Conservation (phyloP, 208 protist genomes). For the Acanthamoeba castellanii region DNA sequence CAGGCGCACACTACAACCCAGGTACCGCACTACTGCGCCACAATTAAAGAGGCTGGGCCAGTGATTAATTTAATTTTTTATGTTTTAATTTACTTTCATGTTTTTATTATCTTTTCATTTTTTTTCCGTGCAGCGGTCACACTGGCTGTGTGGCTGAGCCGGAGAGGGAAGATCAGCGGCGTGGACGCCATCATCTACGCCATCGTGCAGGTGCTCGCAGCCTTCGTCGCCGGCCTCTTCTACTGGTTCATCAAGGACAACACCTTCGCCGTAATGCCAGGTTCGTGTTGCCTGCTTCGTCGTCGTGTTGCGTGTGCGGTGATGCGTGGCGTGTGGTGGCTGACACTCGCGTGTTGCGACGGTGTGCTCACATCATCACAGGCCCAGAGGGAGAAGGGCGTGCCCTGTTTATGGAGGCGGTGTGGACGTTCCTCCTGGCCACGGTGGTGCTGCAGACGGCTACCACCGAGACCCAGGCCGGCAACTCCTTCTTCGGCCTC, state of each 20-base stretch:
- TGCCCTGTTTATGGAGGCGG: neutral
- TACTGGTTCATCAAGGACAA: constrained; percentile 40
- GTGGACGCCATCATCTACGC: constrained; percentile 29
- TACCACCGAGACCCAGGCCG: constrained; percentile 65
- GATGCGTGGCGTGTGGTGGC: no score
- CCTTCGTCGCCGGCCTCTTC: constrained; percentile 35
- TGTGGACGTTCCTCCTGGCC: constrained; percentile 61
- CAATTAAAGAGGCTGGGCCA: no score
- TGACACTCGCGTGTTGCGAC: neutral
- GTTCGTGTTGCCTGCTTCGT: no score
- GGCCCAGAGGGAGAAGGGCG: neutral
- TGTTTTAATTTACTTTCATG: neutral
- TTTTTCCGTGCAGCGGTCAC: constrained; percentile 1
- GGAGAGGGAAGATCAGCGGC: constrained; percentile 29
- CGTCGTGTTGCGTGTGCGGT: no score
- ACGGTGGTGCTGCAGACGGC: constrained; percentile 56
- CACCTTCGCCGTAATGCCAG: neutral
- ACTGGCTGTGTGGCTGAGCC: constrained; percentile 9
- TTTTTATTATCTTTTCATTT: neutral
- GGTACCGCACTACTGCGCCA: neutral
- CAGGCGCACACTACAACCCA: neutral
- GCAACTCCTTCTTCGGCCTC: constrained; percentile 72
- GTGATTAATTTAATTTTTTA: no score
- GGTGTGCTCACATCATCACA: neutral
- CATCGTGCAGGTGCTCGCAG: neutral